Base-by-base conservation (phyloP, 2,329 filamentous ascomycete species). In the Phialocephala subalpina region DNA sequence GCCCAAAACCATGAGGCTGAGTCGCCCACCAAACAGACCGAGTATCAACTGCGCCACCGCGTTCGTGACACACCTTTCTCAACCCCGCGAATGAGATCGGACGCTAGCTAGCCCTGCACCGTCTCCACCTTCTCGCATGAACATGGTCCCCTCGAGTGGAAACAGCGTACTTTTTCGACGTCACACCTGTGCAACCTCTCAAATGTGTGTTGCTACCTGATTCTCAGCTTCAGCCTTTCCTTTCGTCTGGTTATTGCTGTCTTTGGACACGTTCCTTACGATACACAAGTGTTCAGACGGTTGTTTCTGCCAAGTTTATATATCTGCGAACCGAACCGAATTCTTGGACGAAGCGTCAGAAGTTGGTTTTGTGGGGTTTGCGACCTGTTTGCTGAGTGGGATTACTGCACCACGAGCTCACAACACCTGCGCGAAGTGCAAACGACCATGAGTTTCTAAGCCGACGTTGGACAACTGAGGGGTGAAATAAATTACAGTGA, bases 181-280 rank as follows among this genome's bases (percentile, higher is more conserved):
- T 69, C 67, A 69, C 65, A 64, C 57, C 16, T 38, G 33, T 40
- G 58, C 49, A 53, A 53, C 49, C 49, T 53, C 29, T 14, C 4
- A 33, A 33, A 6, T 42, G 12, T 14, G 58, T 40, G 27, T 58
- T 65, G 67, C 38, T 67, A 69, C 65, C 69, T 69, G 60, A 61
- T 67, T 56, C 36, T 65, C 65, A 70, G 67, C 69, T 70, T 35
- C 58, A 65, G 63, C 65, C 60, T 66, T 61, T 57, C 47, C 40
- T 62, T 49, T 58, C 57, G 42, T n/a, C n/a, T n/a, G n/a, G n/a
- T n/a, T n/a, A 14, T 58, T 58, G 58, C 22, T 58, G 49, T 27
- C n/a, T 47, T 58, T 61, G 29, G 18, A 35, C 58, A 45, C 29
- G 42, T 57, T 52, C 27, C 53, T 33, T 57, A 55, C 42, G 33